A percentile compares a stretch with the other conserved stretches of the same genome.
Evolutionary conservation across 495 filamentous ascomycete genomes (phyloP).

Genomic region (Penicillium cataractarum): DNA sequence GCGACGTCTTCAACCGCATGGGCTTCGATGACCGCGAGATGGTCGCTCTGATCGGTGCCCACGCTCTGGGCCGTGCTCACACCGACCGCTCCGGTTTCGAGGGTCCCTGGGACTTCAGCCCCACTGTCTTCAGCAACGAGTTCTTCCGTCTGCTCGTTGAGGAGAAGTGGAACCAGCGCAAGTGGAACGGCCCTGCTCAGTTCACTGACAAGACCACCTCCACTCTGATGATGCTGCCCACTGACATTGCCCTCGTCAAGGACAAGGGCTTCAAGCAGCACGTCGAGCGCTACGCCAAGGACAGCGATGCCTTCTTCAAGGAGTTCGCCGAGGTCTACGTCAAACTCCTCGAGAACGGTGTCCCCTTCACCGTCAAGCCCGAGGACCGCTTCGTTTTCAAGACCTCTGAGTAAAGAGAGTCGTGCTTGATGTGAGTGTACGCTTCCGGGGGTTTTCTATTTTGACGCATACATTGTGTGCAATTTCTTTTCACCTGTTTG

Average conservation of each 20-base stretch:
- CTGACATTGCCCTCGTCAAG: conserved; percentile 84
- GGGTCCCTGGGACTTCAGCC: conserved; percentile 96
- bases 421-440: not conserved
- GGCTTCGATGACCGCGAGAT: conserved; percentile 98
- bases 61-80: conserved; percentile 93
- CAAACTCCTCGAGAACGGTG: conserved; percentile 92
- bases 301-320: conserved; percentile 89
- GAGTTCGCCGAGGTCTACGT: conserved; percentile 80
- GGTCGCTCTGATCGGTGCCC: conserved; percentile 85
- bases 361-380: conserved; percentile 77
- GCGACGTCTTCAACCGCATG: conserved; percentile 94
- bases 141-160: conserved; percentile 85
- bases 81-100: conserved; percentile 84
- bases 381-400: conserved; percentile 77
- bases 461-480: conserved; percentile 12
- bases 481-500: conserved; percentile 28
- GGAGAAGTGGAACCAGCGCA: conserved; percentile 90
- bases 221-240: conserved; percentile 95
- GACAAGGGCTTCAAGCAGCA: conserved; percentile 86
- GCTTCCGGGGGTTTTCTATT: conserved; percentile 7
- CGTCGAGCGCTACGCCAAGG: conserved; percentile 90
- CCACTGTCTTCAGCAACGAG: conserved; percentile 92
- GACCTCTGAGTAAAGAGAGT: conserved; percentile 52
- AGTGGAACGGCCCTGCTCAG: conserved; percentile 91
- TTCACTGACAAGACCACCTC: conserved; percentile 83